Base-by-base conservation (phyloP, 129 eudicot genomes). In the Rutidosis leptorrhynchoides region DNA sequence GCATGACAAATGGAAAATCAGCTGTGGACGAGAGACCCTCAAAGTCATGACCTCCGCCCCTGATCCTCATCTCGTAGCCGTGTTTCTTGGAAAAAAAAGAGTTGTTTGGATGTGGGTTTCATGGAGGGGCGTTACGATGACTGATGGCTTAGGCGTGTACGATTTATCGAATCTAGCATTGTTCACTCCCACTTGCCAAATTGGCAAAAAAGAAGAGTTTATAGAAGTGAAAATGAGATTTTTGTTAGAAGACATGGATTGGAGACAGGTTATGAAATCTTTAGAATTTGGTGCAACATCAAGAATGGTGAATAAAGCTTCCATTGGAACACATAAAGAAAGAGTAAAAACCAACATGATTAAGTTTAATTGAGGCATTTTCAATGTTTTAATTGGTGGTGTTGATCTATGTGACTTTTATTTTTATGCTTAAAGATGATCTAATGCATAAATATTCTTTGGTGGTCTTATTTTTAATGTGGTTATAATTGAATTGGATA, bases 21-120 rank as follows among this genome's bases (percentile, higher is more conserved):
- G 72, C 57, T 6, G 45, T 30, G 32, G 67, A 74, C 0, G 79
- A 74, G 29, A 74, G 61, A 16, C 63, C n/a, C n/a, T n/a, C 79
- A 1, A 74, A 66, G 32, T 74, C 74, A 11, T 74, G 79, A 1
- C 68, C 79, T 1, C 68, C 68, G 19, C 74, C 16, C 16, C 79
- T 46, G 25, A 49, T 74, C 60, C 79, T 29, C 11, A 74, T 29
- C 20, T 58, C 62, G n/a, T 66, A 9, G 0, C 51, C 74, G 9
- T 22, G 42, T 48, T 49, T 54, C 37, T 42, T 27, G 60, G 52
- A 20, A 66, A 73, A 1, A 30, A 64, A 9, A 73, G 24, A 6
- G 32, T 19, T 0, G 65, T 53, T 37, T 33, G 64, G 62, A 69
- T 6, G n/a, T 69, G 80, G 35, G 67, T 33, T 25, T 60, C 66